Evolutionary conservation across 2,329 filamentous ascomycete species (phyloP).

Genomic region (Teratosphaeria destructans): DNA sequence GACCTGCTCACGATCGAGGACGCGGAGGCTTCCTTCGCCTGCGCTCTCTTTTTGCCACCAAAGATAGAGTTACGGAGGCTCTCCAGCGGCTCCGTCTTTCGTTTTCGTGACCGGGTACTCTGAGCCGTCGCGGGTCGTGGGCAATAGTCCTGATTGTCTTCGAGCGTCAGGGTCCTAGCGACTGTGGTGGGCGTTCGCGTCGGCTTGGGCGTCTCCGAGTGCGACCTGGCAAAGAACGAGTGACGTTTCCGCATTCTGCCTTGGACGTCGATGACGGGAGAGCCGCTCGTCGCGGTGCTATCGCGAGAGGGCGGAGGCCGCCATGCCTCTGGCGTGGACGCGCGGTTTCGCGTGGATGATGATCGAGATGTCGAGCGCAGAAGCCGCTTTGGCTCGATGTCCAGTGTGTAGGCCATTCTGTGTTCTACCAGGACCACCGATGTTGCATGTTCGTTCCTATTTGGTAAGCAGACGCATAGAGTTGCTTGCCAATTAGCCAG

Average conservation of each 20-base stretch:
- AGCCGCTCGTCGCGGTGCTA: not conserved
- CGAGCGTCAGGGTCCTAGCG: constrained; percentile 4
- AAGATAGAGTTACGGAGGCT: constrained; percentile 18
- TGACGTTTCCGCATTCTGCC: constrained; percentile 12
- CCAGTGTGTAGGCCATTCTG: not conserved
- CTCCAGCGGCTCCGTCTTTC: constrained; percentile 14
- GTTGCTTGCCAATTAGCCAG: not conserved
- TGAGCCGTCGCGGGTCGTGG: constrained; percentile 9
- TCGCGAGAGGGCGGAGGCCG: not conserved
- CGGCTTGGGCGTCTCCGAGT: constrained; percentile 11
- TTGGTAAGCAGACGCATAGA: not conserved
- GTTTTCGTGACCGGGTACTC: constrained; percentile 8
- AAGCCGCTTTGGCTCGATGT: not conserved
- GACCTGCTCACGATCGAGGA: not conserved
- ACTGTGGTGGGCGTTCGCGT: constrained; percentile 7
- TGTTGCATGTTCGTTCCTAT: not conserved
- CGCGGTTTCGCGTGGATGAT: not conserved
- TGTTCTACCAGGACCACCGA: not conserved
- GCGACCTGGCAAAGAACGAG: constrained; percentile 17
- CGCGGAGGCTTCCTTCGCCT: constrained; percentile 1
- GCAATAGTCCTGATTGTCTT: not conserved
- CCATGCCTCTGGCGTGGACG: not conserved
- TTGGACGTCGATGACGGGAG: not conserved
- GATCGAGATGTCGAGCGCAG: not conserved
- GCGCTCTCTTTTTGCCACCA: constrained; percentile 5